Conservation (phyloP, 208 protist species). For the Trypanosoma theileri region DNA sequence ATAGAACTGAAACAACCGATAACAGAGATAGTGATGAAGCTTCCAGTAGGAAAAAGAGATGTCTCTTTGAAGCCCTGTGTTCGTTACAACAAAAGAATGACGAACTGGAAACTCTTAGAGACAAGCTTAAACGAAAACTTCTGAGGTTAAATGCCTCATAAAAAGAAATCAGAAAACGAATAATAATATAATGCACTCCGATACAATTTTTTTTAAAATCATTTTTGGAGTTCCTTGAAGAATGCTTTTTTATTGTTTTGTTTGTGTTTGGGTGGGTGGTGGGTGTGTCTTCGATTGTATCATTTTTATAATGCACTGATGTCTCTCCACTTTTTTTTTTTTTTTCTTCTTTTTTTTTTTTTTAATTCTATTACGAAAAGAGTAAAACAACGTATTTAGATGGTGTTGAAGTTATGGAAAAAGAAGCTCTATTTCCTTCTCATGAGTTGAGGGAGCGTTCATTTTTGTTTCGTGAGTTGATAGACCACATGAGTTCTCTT, state of each 20-base stretch:
- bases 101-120: constrained; percentile 34
- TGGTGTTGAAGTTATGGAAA: constrained; percentile 9
- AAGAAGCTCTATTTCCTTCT: neutral
- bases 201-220: too few species aligned
- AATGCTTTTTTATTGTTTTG: neutral
- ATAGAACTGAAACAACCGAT: neutral
- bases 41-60: too few species aligned
- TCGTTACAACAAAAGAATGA: constrained; percentile 31
- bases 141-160: constrained; percentile 15
- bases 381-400: too few species aligned
- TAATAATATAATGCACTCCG: too few species aligned
- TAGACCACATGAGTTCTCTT: constrained; percentile 14
- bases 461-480: constrained; percentile 12
- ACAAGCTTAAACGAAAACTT: constrained; percentile 31
- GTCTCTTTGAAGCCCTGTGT: too few species aligned
- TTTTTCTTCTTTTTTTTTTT: constrained; percentile 3
- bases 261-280: neutral
- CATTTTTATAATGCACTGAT: too few species aligned
- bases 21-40: too few species aligned
- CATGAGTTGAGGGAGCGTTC: constrained; percentile 1
- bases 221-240: too few species aligned
- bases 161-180: too few species aligned
- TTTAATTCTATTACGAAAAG: too few species aligned
- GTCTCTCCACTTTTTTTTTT: neutral
- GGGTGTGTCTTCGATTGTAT: neutral